Evolutionary conservation across 1,284 basidiomycete species (phyloP).

Genomic region (Ceratobasidium sp.): DNA sequence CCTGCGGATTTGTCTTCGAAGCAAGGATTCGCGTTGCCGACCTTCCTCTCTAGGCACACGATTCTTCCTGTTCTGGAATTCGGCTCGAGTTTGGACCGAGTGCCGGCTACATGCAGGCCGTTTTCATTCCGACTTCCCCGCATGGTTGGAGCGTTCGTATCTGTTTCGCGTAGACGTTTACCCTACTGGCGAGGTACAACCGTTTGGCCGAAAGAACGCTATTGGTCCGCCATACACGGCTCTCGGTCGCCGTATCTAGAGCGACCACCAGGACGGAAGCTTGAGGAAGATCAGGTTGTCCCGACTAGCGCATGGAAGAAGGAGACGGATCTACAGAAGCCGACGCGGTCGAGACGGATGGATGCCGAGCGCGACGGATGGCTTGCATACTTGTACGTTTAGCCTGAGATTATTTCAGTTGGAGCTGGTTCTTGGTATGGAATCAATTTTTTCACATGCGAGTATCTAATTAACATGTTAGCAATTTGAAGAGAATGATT

Average conservation of each 20-base stretch:
- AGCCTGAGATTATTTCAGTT: neutral
- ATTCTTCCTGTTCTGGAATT: constrained; percentile 22
- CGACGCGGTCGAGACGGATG: neutral
- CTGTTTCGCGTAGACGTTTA: neutral
- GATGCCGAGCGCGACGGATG: neutral
- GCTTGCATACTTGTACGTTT: neutral
- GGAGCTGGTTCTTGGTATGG: neutral
- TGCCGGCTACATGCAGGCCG: neutral
- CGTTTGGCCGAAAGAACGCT: too few relatives aligned
- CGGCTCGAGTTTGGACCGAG: constrained; percentile 2
- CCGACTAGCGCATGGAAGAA: neutral
- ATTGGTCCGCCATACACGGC: too few relatives aligned
- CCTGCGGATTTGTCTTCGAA: constrained; percentile 5
- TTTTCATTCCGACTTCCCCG: neutral
- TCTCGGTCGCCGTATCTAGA: too few relatives aligned
- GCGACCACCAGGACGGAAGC: neutral
- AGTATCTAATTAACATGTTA: too few relatives aligned
- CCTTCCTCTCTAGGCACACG: constrained; percentile 24
- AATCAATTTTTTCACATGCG: too few relatives aligned
- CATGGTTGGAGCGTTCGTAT: neutral
- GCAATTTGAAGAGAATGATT: too few relatives aligned
- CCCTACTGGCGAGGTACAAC: neutral
- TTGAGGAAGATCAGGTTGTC: neutral
- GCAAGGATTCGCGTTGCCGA: neutral
- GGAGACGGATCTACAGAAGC: constrained; percentile 1